These are phyloP conservation scores for Eucalyptus pumila DNA, from an alignment of 345 rosid species.

Conservation along the genomic window DNA sequence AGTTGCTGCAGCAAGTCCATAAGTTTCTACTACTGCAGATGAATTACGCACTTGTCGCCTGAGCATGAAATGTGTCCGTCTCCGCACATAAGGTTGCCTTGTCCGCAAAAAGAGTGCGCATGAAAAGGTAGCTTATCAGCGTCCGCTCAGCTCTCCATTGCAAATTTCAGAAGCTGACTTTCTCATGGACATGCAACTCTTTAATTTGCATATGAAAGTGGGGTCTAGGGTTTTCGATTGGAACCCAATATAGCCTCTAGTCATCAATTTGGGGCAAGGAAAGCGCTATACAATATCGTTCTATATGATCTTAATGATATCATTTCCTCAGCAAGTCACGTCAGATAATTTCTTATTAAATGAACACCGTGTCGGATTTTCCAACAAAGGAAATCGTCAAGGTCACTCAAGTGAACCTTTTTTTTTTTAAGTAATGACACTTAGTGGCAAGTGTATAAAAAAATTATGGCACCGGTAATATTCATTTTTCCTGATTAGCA, in stretches of 20 bases:
- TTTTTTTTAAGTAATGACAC: background rate
- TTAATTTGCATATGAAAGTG: background rate
- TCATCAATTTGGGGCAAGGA: background rate
- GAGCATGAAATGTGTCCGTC: background rate
- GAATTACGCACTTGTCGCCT: background rate
- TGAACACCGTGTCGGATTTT: background rate
- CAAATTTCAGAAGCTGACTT: background rate
- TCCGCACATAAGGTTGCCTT: background rate
- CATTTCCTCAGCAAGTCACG: accelerated
- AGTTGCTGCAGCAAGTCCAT: background rate
- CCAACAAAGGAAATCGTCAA: background rate
- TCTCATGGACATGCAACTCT: background rate
- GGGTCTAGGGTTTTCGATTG: background rate
- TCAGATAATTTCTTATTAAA: background rate
- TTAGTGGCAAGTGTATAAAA: background rate
- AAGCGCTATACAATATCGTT: accelerated
- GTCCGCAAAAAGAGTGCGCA: background rate
- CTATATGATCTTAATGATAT: background rate
- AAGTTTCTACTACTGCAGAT: background rate
- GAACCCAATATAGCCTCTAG: background rate
- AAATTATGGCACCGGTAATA: background rate
- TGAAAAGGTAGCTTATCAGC: background rate
- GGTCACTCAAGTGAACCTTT: background rate
- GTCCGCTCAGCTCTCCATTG: background rate
- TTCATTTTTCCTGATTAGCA: background rate